Evolutionary conservation across 495 filamentous ascomycete species (phyloP), one percentile per base, ranked within the genome.

Genomic region (Usnea hakonensis): DNA sequence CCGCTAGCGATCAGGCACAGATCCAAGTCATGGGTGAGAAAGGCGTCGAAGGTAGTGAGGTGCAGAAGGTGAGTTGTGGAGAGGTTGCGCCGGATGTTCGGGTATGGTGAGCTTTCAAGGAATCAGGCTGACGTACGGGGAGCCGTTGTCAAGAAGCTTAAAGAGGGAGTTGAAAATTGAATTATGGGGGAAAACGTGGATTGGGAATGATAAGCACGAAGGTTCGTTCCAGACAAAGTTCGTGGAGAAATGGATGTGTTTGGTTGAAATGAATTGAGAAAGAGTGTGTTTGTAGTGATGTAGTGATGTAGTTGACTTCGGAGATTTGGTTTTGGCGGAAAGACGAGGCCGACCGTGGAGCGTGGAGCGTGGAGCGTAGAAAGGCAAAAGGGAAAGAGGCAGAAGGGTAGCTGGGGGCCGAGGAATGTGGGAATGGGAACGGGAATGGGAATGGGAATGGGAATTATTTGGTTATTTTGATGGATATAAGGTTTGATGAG

Each of bases 281-380:
- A n/a, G n/a, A 38, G 52, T 58, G 38, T 53, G 61, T 32, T 40
- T 30, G 35, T 38, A 62, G 17, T 38, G 26, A 57, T 28, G 50
- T 46, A 62, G 40, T n/a, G n/a, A n/a, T n/a, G n/a, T n/a, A n/a
- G n/a, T n/a, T n/a, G n/a, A n/a, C n/a, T n/a, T n/a, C n/a, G n/a
- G n/a, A n/a, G n/a, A n/a, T n/a, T n/a, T n/a, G n/a, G n/a, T n/a
- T 53, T 62, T 57, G 54, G 60, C 60, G 60, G 60, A 40, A 62
- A 43, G 28, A 41, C 33, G 40, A 46, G 58, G 64, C 48, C 64
- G 64, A 65, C 64, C 64, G 58, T 44, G 52, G 53, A 52, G n/a
- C n/a, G n/a, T n/a, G n/a, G n/a, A n/a, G n/a, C n/a, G n/a, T n/a
- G n/a, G n/a, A n/a, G n/a, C n/a, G n/a, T n/a, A n/a, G n/a, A n/a